phyloP scores from a whole-genome alignment of 2,329 filamentous ascomycete species.

The Sordariomycetes sp. region DNA sequence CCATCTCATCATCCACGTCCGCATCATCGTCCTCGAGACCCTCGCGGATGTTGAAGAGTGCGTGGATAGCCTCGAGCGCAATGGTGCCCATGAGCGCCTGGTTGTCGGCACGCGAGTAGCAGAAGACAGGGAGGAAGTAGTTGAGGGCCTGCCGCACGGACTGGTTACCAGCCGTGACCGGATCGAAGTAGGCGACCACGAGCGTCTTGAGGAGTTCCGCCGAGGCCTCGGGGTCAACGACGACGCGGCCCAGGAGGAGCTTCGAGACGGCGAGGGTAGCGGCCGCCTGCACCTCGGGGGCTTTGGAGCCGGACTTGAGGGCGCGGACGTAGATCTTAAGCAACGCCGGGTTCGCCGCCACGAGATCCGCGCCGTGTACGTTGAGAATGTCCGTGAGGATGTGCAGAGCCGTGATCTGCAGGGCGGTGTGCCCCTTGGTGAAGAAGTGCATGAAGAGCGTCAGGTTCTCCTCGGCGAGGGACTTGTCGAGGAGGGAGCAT shows the following conservation, averaged over 20 bases:
- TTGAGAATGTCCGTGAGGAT: conserved; percentile 90
- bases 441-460: conserved; percentile 94
- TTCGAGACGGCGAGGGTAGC: conserved; percentile 78
- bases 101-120: conserved; percentile 74
- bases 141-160: conserved; percentile 76
- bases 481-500: conserved; percentile 83
- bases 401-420: conserved; percentile 84
- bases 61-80: conserved; percentile 63
- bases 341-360: conserved; percentile 56
- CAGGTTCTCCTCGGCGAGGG: conserved; percentile 84
- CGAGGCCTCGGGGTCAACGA: conserved; percentile 57
- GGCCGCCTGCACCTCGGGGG: conserved; percentile 66
- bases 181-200: conserved; percentile 81
- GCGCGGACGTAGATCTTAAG: conserved; percentile 81
- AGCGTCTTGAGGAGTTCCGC: conserved; percentile 75
- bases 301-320: conserved; percentile 59
- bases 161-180: conserved; percentile 69
- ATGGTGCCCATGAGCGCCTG: conserved; percentile 71
- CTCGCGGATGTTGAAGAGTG: conserved; percentile 62
- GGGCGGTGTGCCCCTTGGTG: conserved; percentile 76
- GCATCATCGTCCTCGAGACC: conserved; percentile 64
- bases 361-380: conserved; percentile 72
- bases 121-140: conserved; percentile 93
- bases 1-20: conserved; percentile 68
- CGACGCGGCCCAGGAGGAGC: conserved; percentile 68